phyloP scores from a whole-genome alignment of 768 basidiomycete genomes.

The Suillus lakei region DNA sequence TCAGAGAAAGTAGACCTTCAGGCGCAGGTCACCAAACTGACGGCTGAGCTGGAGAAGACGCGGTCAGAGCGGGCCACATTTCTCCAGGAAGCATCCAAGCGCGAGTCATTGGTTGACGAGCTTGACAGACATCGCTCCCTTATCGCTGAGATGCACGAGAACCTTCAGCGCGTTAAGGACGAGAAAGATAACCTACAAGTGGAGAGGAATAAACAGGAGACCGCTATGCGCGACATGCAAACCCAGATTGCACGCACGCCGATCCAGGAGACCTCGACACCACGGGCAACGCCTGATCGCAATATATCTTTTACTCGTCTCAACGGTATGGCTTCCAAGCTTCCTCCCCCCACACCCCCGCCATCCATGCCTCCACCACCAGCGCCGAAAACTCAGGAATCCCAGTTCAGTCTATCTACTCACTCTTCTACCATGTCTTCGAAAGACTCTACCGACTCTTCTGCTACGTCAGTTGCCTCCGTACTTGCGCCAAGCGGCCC shows the following conservation, averaged over 20 bases:
- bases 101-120: slow-evolving; percentile 73
- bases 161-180: slow-evolving; percentile 77
- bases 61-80: slow-evolving; percentile 64
- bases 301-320: slow-evolving; percentile 59
- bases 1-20: slow-evolving; percentile 49
- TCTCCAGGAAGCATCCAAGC: slow-evolving; percentile 73
- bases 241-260: slow-evolving; percentile 67
- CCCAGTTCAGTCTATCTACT: slow-evolving; percentile 62
- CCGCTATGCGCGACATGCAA: slow-evolving; percentile 77
- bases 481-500: slow-evolving; percentile 39
- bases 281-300: slow-evolving; percentile 58
- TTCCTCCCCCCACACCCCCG: slow-evolving; percentile 81
- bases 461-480: slow-evolving; percentile 62
- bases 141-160: slow-evolving; percentile 78
- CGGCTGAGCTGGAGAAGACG: slow-evolving; percentile 62
- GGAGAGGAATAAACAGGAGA: slow-evolving; percentile 73
- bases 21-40: slow-evolving; percentile 49
- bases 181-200: slow-evolving; percentile 79
- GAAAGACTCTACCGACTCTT: slow-evolving; percentile 75
- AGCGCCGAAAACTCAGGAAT: slow-evolving; percentile 61
- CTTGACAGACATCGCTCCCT: slow-evolving; percentile 78
- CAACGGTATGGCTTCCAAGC: slow-evolving; percentile 70
- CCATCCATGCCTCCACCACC: slow-evolving; percentile 89
- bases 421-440: slow-evolving; percentile 62
- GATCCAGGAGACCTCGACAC: slow-evolving; percentile 47